Percentiles rank a stretch among this genome's conserved stretches.
These are phyloP conservation scores for Puya raimondii DNA, from an alignment of 176 grass and related monocot genomes.

Conservation along the genomic window DNA sequence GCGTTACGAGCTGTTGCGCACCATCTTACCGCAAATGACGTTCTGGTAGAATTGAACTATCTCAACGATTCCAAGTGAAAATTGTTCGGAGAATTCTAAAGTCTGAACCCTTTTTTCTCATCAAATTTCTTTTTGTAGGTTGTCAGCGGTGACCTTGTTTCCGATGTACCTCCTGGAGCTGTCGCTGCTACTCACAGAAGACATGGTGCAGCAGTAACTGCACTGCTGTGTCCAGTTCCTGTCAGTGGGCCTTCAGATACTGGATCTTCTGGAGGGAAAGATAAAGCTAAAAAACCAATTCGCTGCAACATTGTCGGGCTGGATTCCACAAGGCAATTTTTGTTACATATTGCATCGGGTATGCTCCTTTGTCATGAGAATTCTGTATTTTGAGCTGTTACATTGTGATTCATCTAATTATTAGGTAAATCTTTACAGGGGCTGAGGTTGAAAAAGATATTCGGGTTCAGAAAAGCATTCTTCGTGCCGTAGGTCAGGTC, in stretches of 20 bases:
- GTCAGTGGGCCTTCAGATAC: slow-evolving; percentile 70
- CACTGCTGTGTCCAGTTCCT: slow-evolving; percentile 74
- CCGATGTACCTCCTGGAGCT: slow-evolving; percentile 81
- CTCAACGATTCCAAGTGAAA: slow-evolving; percentile 9
- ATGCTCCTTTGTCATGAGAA: slow-evolving; percentile 12
- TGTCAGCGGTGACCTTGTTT: slow-evolving; percentile 81
- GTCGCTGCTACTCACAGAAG: slow-evolving; percentile 90
- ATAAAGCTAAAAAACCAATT: slow-evolving; percentile 85
- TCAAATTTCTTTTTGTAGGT: slow-evolving; percentile 40
- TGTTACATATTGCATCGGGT: slow-evolving; percentile 90
- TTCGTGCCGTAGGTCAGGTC: slow-evolving; percentile 77
- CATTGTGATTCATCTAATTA: slow-evolving; percentile 24
- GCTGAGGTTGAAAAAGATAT: slow-evolving; percentile 81
- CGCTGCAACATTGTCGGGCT: slow-evolving; percentile 77
- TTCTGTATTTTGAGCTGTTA: slow-evolving; percentile 5
- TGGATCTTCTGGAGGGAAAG: slow-evolving; percentile 73
- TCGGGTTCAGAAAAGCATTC: slow-evolving; percentile 61
- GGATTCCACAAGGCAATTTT: slow-evolving; percentile 72
- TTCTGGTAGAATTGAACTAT: slow-evolving; percentile 55
- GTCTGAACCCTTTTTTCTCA: background rate
- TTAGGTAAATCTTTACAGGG: slow-evolving; percentile 35
- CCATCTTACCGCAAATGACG: slow-evolving; percentile 64
- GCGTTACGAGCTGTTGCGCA: slow-evolving; percentile 67
- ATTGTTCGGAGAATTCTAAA: background rate
- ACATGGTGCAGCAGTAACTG: slow-evolving; percentile 81